Conservation (phyloP, 768 basidiomycete genomes). For the Rhodotorula toruloides region DNA sequence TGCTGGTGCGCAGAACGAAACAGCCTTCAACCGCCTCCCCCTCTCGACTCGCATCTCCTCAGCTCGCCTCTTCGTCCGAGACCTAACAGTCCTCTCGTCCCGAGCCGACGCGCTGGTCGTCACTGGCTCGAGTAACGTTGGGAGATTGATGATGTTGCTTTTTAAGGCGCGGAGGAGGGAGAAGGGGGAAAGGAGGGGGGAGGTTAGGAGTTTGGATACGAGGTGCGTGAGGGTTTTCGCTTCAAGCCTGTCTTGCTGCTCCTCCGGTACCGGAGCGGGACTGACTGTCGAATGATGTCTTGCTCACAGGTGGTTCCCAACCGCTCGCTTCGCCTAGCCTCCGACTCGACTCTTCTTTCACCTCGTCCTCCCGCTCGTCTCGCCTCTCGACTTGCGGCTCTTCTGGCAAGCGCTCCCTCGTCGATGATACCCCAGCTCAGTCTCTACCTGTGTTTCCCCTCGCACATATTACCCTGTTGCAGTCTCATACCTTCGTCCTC, state of each 20-base stretch:
- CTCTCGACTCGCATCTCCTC: conserved; percentile 11
- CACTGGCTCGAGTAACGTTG: conserved; percentile 39
- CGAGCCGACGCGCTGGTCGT: conserved; percentile 39
- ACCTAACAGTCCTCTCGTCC: conserved; percentile 34
- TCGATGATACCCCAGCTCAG: too few species aligned
- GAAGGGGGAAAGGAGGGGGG: conserved; percentile 6
- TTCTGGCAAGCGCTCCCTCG: too few species aligned
- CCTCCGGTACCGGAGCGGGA: too few species aligned
- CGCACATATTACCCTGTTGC: too few species aligned
- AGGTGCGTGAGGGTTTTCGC: conserved; percentile 5
- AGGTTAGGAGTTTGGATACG: conserved; percentile 30
- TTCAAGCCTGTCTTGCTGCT: not conserved
- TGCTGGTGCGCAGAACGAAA: conserved; percentile 22
- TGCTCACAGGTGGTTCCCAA: conserved; percentile 33
- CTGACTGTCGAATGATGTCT: not conserved
- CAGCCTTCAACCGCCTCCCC: conserved; percentile 32
- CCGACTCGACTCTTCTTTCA: not conserved
- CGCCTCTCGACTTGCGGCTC: too few species aligned
- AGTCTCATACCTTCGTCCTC: too few species aligned
- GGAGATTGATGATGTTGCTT: conserved; percentile 36
- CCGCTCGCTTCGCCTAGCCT: conserved; percentile 18
- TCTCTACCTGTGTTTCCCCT: too few species aligned
- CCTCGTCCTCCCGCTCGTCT: not conserved
- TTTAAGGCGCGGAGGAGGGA: conserved; percentile 5
- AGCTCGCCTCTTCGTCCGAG: conserved; percentile 35